These are phyloP conservation scores for Raddia guianensis DNA, from an alignment of 176 grass and related monocot genomes.

Conservation along the genomic window DNA sequence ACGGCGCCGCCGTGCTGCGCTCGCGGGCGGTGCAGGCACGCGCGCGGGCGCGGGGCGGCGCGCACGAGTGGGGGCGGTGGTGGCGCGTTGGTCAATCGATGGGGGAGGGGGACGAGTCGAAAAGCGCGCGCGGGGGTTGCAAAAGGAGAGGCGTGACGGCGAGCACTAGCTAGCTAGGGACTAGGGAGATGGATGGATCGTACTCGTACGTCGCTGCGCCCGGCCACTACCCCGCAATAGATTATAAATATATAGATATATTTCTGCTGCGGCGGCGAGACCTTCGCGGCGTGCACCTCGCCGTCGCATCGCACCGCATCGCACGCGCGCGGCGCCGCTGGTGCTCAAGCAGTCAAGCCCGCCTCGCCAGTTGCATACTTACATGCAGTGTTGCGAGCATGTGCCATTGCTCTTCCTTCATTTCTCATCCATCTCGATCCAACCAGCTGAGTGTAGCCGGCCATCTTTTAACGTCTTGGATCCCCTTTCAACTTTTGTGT, in stretches of 20 bases:
- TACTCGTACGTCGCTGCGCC: conserved; percentile 21
- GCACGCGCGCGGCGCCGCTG: not conserved
- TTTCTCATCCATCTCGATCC: too few species aligned
- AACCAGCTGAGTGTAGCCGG: not conserved
- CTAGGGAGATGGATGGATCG: too few species aligned
- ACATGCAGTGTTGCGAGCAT: not conserved
- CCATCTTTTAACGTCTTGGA: not conserved
- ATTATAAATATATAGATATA: conserved; percentile 4
- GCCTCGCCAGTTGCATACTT: not conserved
- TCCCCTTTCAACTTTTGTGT: not conserved
- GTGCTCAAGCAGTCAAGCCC: too few species aligned
- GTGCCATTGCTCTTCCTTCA: not conserved
- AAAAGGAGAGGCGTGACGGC: not conserved
- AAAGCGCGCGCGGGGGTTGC: not conserved
- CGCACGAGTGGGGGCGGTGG: not conserved
- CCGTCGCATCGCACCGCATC: not conserved
- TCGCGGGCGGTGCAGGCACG: not conserved
- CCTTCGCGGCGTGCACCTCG: not conserved
- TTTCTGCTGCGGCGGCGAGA: conserved; percentile 16
- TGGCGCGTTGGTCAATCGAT: conserved; percentile 17
- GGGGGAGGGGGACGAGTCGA: not conserved
- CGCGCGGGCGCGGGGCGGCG: not conserved
- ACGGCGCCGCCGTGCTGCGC: too few species aligned
- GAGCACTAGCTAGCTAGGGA: not conserved
- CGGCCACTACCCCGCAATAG: conserved; percentile 20